Evolutionary conservation across 129 eudicot genomes (phyloP).

Genomic region (Chrysanthemum makinoi): DNA sequence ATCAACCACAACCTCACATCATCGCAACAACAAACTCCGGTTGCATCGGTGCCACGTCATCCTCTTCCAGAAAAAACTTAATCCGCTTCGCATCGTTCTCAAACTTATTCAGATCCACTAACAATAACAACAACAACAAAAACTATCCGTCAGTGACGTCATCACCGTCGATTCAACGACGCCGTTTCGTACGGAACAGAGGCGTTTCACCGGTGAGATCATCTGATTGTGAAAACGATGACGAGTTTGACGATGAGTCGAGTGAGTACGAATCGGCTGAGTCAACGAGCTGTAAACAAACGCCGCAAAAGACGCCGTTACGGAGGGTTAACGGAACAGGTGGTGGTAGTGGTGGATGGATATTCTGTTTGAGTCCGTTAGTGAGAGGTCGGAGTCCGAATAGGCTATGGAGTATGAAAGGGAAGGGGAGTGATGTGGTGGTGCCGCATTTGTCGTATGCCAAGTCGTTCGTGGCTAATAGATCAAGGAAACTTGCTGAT

Average conservation of each 20-base stretch:
- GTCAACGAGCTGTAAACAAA: conserved; percentile 51
- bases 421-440: conserved; percentile 47
- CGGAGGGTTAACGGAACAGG: conserved; percentile 24
- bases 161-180: background rate
- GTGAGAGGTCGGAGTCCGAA: conserved; percentile 64
- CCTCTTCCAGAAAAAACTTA: background rate
- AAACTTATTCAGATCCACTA: background rate
- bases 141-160: background rate
- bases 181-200: conserved; percentile 34
- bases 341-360: conserved; percentile 35
- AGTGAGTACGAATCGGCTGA: conserved; percentile 48
- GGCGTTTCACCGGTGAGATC: conserved; percentile 67
- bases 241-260: conserved; percentile 33
- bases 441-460: conserved; percentile 42
- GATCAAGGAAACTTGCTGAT: conserved; percentile 75
- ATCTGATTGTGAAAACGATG: conserved; percentile 47
- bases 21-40: background rate
- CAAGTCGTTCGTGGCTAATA: conserved; percentile 53
- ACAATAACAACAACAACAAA: background rate
- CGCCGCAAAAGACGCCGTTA: conserved; percentile 40
- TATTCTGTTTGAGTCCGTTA: conserved; percentile 63
- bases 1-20: background rate
- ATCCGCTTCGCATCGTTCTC: background rate
- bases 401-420: conserved; percentile 53
- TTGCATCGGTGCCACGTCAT: background rate